Percentiles rank a stretch among this genome's conserved stretches.
Conservation (phyloP, 2,329 filamentous ascomycete genomes). For the Phyllosticta capitalensis region DNA sequence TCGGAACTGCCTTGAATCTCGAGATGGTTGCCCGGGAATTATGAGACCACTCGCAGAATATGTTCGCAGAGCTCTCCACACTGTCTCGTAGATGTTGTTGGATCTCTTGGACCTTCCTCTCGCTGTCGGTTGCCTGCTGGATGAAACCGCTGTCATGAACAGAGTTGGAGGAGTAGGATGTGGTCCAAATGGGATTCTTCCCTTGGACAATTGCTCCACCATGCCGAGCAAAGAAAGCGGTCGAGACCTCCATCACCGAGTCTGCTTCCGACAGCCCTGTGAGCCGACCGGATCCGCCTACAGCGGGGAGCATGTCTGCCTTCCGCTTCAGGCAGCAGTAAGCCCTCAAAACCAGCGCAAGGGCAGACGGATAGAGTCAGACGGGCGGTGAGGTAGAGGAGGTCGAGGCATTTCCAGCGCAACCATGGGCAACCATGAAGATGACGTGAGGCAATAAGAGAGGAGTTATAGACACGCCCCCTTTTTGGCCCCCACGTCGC, state of each 20-base stretch:
- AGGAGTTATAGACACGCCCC: background rate
- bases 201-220: background rate
- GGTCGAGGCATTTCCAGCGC: background rate
- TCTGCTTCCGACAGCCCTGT: background rate
- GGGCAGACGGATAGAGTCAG: background rate
- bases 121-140: background rate
- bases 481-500: background rate
- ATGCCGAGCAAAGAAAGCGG: background rate
- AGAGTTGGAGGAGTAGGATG: background rate
- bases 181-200: background rate
- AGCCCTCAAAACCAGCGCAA: background rate
- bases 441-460: background rate
- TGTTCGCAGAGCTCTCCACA: background rate
- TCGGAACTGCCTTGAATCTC: background rate
- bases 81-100: background rate
- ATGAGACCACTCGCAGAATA: background rate
- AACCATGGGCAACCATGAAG: background rate
- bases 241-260: background rate
- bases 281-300: background rate
- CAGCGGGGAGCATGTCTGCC: background rate
- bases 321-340: background rate
- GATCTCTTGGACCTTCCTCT: background rate
- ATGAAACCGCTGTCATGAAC: background rate
- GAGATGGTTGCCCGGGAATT: background rate
- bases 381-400: background rate